Percentiles rank a stretch among this genome's conserved stretches.
Evolutionary conservation across 2,329 filamentous ascomycete genomes (phyloP).

Genomic region (Remersonia thermophila): DNA sequence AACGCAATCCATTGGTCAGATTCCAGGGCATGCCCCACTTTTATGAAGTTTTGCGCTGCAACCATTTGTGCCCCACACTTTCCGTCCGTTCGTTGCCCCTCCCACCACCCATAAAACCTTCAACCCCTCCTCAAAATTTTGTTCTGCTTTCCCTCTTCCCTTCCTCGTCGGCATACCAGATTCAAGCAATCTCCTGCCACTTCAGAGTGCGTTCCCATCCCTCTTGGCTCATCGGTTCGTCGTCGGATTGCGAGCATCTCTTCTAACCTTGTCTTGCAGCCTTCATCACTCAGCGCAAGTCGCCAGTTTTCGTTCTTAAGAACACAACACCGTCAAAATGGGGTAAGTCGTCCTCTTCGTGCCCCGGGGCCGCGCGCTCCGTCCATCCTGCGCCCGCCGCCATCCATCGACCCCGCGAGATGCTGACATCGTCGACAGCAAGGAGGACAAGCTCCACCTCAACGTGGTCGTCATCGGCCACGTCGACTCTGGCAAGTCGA

Average conservation of each 20-base stretch:
- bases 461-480: conserved; percentile 59
- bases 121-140: conserved; percentile 16
- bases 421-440: conserved; percentile 45
- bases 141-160: conserved; percentile 14
- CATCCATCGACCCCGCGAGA: background rate
- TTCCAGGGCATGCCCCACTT: conserved; percentile 17
- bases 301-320: conserved; percentile 11
- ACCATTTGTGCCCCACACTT: conserved; percentile 2
- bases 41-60: conserved; percentile 14
- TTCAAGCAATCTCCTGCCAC: conserved; percentile 20
- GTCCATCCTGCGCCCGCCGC: no score
- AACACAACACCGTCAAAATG: conserved; percentile 17
- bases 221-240: conserved; percentile 1
- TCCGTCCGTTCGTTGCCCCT: conserved; percentile 11
- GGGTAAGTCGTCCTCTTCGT: conserved; percentile 13
- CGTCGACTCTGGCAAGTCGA: conserved; percentile 99
- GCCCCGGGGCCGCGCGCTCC: background rate
- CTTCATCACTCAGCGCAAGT: conserved; percentile 13
- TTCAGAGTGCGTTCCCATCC: conserved; percentile 13
- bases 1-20: conserved; percentile 7
- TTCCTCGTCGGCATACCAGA: conserved; percentile 20
- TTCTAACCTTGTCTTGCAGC: conserved; percentile 9
- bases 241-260: conserved; percentile 3
- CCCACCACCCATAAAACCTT: conserved; percentile 18
- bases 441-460: conserved; percentile 90